Percentiles rank a stretch among this genome's conserved stretches.
Evolutionary conservation across 257 asterid species (phyloP).

Genomic region (Plantago major): DNA sequence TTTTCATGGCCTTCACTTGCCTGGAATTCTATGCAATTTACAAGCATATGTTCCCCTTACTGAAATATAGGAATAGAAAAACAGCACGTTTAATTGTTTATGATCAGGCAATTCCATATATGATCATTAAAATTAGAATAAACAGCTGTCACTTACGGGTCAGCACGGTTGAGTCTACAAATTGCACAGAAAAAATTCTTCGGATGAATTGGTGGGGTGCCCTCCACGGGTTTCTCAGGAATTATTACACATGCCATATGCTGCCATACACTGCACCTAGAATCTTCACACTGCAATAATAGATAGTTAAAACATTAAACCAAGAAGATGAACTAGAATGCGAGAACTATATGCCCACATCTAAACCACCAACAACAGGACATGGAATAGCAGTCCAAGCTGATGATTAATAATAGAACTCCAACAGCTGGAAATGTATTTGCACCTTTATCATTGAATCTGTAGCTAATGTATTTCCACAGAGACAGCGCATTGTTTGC

Average conservation of each 20-base stretch:
- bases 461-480: constrained; percentile 67
- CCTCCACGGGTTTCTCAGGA: constrained; percentile 81
- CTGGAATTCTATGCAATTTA: neutral
- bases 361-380: constrained; percentile 14
- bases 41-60: neutral
- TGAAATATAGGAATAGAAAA: neutral
- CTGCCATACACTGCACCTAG: constrained; percentile 85
- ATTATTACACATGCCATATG: constrained; percentile 86
- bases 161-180: constrained; percentile 88
- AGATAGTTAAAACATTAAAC: constrained; percentile 17
- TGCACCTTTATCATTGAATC: constrained; percentile 83
- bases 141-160: constrained; percentile 72
- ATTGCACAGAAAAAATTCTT: constrained; percentile 82
- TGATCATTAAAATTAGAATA: constrained; percentile 11
- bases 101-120: neutral
- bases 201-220: constrained; percentile 58
- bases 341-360: constrained; percentile 12
- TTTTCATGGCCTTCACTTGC: no score
- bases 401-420: constrained; percentile 1
- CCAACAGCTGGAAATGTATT: constrained; percentile 10
- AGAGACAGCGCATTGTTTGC: constrained; percentile 80
- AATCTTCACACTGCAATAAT: constrained; percentile 86
- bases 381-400: constrained; percentile 2
- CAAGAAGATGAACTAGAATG: constrained; percentile 7
- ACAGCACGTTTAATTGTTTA: neutral